A percentile compares a stretch with the other conserved stretches of the same genome.
Conservation (phyloP, 2,329 filamentous ascomycete genomes). For the Orbilia oligospora region DNA sequence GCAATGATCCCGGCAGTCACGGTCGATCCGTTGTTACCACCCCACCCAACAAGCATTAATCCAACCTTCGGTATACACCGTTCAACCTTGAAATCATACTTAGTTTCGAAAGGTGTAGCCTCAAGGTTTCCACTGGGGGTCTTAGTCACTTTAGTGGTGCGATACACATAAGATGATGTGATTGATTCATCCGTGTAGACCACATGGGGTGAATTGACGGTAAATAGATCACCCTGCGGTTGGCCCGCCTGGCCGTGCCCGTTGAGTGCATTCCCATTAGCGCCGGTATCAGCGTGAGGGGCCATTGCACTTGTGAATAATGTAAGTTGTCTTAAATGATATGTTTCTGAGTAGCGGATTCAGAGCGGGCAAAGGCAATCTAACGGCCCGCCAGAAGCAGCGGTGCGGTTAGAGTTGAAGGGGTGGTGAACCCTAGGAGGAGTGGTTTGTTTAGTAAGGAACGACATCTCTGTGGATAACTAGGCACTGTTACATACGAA, state of each 20-base stretch:
- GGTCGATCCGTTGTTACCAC: slow-evolving; percentile 98
- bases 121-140: slow-evolving; percentile 81
- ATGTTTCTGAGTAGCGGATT: not conserved
- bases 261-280: slow-evolving; percentile 71
- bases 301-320: slow-evolving; percentile 76
- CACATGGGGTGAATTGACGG: slow-evolving; percentile 92
- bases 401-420: slow-evolving; percentile 96
- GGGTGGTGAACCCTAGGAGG: slow-evolving; percentile 85
- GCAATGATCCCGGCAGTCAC: slow-evolving; percentile 97
- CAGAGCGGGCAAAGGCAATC: slow-evolving; percentile 68
- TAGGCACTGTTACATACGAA: slow-evolving; percentile 77
- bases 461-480: slow-evolving; percentile 36
- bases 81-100: slow-evolving; percentile 98
- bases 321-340: slow-evolving; percentile 5
- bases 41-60: slow-evolving; percentile 97
- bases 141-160: slow-evolving; percentile 86
- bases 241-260: slow-evolving; percentile 71
- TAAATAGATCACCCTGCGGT: slow-evolving; percentile 71
- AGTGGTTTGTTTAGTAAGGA: slow-evolving; percentile 42
- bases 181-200: slow-evolving; percentile 89
- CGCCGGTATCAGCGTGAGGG: slow-evolving; percentile 79
- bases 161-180: slow-evolving; percentile 94
- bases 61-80: slow-evolving; percentile 93
- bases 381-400: slow-evolving; percentile 80
- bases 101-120: slow-evolving; percentile 86